phyloP scores from a whole-genome alignment of 164 flowering plant species.

The Vitis rotundifolia region DNA sequence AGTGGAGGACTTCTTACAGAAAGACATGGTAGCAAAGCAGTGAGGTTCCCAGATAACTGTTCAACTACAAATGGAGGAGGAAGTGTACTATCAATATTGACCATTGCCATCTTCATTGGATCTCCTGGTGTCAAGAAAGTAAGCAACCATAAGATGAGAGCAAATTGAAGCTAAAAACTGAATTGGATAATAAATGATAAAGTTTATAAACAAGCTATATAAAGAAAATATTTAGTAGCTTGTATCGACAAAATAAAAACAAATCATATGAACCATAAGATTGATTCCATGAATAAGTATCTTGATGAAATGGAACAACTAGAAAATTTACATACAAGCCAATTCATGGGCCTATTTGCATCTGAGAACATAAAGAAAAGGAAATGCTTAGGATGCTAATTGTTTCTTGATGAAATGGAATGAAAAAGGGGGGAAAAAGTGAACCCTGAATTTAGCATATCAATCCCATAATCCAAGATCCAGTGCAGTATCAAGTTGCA shows the following conservation, averaged over 20 bases:
- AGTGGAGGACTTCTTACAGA: slow-evolving; percentile 52
- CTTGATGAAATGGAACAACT: background rate
- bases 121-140: slow-evolving; percentile 57
- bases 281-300: background rate
- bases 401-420: too few species aligned
- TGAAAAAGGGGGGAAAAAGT: too few species aligned
- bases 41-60: slow-evolving; percentile 55
- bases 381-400: background rate
- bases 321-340: background rate
- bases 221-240: background rate
- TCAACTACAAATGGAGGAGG: slow-evolving; percentile 49
- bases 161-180: background rate
- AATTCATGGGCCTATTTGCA: background rate
- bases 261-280: background rate
- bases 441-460: background rate
- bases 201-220: background rate
- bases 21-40: slow-evolving; percentile 68
- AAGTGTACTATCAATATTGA: slow-evolving; percentile 43
- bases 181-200: background rate
- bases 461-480: background rate
- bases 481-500: background rate
- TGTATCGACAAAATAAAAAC: background rate
- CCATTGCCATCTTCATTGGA: slow-evolving; percentile 81
- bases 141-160: background rate
- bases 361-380: background rate